Base-by-base conservation (phyloP, 2,329 filamentous ascomycete genomes). In the Alternaria sp. region DNA sequence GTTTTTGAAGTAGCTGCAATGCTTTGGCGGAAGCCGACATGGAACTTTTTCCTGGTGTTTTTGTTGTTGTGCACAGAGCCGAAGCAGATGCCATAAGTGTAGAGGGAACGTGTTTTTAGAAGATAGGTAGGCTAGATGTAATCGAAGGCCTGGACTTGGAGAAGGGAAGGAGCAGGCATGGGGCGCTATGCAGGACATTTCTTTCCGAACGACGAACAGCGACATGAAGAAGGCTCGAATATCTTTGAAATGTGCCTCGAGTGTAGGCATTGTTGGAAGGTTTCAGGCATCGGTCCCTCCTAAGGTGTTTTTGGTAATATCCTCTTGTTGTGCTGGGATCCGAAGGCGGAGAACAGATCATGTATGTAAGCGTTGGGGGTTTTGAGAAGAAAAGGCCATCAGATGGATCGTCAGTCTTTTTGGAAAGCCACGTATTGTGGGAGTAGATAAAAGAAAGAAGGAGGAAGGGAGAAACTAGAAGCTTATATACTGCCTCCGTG, bases 11-110 rank as follows among this genome's bases (percentile, higher is more conserved):
- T 40, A 40, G n/a, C 15, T 40, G 9, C 9, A 6, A 40, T 17
- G 36, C 36, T 40, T 40, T 17, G 15, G n/a, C 36, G 5, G 36
- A 17, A 40, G 36, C 36, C n/a, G 36, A 3, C 36, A 40, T 40
- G n/a, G 0, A 10, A 40, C 0, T 2, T 40, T 1, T 40, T 10
- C 4, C 0, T 10, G 8, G 3, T 3, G 7, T 17, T 40, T n/a
- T 40, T 17, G n/a, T 40, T 40, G 7, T n/a, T n/a, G 8, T 9
- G 3, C 36, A 17, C 15, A 40, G n/a, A 40, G 36, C 4, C 4
- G 36, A 40, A 3, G n/a, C 36, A 1, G 36, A 17, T 40, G n/a
- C 36, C n/a, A 40, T 17, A 5, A 17, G 9, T 17, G 4, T 5
- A 23, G 21, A 5, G 21, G 4, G 21, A 40, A 40, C n/a, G 36